Percentiles rank a stretch among this genome's conserved stretches.
phyloP scores from a whole-genome alignment of 768 basidiomycete species.

The Crepidotus variabilis region DNA sequence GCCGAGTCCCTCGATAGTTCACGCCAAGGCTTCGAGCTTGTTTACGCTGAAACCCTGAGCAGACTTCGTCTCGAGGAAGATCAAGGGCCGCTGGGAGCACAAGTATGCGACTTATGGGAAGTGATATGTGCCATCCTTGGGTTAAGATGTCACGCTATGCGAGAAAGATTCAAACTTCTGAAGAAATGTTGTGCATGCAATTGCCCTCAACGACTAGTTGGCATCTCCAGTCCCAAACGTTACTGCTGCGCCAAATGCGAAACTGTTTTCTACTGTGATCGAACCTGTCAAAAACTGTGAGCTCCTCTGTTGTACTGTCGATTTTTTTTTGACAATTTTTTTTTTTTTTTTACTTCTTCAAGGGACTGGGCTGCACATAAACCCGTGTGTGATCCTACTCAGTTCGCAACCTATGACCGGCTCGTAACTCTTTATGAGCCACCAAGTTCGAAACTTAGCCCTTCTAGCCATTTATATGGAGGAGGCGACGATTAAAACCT shows the following conservation, averaged over 20 bases:
- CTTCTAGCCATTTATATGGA: not conserved
- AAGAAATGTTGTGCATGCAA: not conserved
- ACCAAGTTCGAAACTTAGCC: not conserved
- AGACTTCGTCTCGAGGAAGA: too few relatives aligned
- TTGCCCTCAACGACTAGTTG: not conserved
- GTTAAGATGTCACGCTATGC: not conserved
- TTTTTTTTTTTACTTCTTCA: too few relatives aligned
- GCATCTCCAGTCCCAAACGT: not conserved
- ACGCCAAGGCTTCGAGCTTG: too few relatives aligned
- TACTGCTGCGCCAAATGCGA: not conserved
- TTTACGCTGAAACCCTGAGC: too few relatives aligned
- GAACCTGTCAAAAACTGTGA: not conserved
- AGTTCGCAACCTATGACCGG: not conserved
- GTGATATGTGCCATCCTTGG: too few relatives aligned
- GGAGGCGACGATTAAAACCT: not conserved
- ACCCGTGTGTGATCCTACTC: not conserved
- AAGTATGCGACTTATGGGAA: too few relatives aligned
- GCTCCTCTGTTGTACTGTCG: not conserved
- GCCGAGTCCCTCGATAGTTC: too few relatives aligned
- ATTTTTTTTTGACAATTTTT: not conserved
- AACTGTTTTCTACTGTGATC: not conserved
- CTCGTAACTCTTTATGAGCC: not conserved
- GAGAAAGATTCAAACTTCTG: not conserved
- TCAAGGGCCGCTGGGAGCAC: too few relatives aligned
- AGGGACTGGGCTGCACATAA: not conserved